These are phyloP conservation scores for Pelagomonas calceolata DNA, from an alignment of 108 stramenopile genomes.

Conservation along the genomic window DNA sequence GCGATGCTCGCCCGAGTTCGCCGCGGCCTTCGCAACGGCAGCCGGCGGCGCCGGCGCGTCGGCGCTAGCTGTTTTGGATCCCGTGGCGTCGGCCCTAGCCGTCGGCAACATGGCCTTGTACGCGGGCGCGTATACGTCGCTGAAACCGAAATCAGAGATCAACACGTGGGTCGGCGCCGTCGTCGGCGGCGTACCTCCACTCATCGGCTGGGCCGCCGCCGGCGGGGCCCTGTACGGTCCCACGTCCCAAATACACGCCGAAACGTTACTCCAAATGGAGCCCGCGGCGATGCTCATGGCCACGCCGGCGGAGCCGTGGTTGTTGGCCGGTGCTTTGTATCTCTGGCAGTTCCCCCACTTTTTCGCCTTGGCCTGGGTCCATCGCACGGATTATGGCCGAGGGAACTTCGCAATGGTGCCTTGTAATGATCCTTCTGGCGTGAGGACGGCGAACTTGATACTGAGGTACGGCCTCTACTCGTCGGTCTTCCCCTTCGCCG, in stretches of 20 bases:
- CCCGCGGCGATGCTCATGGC: neutral
- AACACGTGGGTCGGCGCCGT: slow-evolving; percentile 98
- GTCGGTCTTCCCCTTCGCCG: slow-evolving; percentile 65
- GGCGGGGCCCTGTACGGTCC: slow-evolving; percentile 49
- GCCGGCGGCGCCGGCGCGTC: slow-evolving; percentile 59
- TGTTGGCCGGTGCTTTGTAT: slow-evolving; percentile 76
- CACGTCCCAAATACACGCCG: slow-evolving; percentile 54
- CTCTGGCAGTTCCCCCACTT: slow-evolving; percentile 99
- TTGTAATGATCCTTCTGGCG: slow-evolving; percentile 55
- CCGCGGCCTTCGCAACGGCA: slow-evolving; percentile 52
- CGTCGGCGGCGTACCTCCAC: slow-evolving; percentile 93
- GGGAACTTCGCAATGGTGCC: slow-evolving; percentile 68
- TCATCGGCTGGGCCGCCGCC: slow-evolving; percentile 96
- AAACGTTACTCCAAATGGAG: neutral
- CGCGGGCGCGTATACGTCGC: slow-evolving; percentile 85
- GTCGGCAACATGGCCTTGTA: slow-evolving; percentile 84
- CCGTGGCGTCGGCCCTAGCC: slow-evolving; percentile 74
- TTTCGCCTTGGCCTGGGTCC: slow-evolving; percentile 90
- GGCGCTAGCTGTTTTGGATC: slow-evolving; percentile 59
- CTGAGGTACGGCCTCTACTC: slow-evolving; percentile 70
- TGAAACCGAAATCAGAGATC: slow-evolving; percentile 75
- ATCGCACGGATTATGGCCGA: slow-evolving; percentile 61
- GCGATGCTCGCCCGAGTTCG: slow-evolving; percentile 43
- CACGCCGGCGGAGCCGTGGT: slow-evolving; percentile 13
- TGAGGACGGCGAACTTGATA: slow-evolving; percentile 65